phyloP scores from a whole-genome alignment of 306 rosid genomes.

The Acmispon strigosus region DNA sequence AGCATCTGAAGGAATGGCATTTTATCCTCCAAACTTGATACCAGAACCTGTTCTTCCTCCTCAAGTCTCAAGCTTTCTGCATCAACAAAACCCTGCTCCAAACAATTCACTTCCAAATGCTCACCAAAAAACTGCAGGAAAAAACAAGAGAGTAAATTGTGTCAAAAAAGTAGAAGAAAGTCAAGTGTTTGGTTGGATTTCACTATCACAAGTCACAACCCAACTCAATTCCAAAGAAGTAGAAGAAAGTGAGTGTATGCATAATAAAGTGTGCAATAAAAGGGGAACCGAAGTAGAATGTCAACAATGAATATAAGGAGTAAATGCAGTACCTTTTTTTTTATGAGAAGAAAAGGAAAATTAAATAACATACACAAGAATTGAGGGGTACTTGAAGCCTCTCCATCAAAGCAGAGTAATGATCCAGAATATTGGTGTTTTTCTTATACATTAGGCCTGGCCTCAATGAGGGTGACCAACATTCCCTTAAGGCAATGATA shows the following conservation, averaged over 20 bases:
- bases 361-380: constrained; percentile 55
- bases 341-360: constrained; percentile 20
- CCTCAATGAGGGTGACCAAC: constrained; percentile 41
- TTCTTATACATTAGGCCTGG: not conserved
- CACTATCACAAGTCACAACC: not conserved
- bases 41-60: constrained; percentile 32
- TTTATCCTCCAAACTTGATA: constrained; percentile 45
- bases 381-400: constrained; percentile 81
- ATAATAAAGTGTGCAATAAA: constrained; percentile 20
- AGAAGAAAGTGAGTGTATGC: constrained; percentile 21
- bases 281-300: constrained; percentile 32
- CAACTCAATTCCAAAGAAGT: constrained; percentile 20
- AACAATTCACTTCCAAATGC: constrained; percentile 41
- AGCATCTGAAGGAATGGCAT: constrained; percentile 88
- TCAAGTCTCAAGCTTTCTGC: constrained; percentile 30
- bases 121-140: constrained; percentile 57
- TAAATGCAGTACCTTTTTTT: constrained; percentile 39
- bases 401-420: constrained; percentile 56
- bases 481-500: constrained; percentile 51
- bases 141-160: not conserved
- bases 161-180: not conserved
- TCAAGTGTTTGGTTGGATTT: constrained; percentile 9
- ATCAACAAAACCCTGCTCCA: constrained; percentile 43
- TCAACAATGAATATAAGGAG: constrained; percentile 25
- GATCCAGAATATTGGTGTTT: not conserved